phyloP scores from a whole-genome alignment of 2,329 filamentous ascomycete species.

The Aspergillus pseudoviridinutans region DNA sequence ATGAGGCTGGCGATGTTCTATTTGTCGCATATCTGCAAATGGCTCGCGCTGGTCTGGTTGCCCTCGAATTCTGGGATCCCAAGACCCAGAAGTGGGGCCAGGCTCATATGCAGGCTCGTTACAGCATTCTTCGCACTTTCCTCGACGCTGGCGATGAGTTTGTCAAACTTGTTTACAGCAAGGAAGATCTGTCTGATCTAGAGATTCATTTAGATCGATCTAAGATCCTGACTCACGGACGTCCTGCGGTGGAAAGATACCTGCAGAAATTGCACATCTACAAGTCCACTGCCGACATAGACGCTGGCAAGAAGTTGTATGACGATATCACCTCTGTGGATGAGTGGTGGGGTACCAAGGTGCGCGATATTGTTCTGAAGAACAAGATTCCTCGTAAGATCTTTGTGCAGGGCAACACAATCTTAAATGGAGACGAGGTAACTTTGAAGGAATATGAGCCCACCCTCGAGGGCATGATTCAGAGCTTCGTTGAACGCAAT shows the following conservation, averaged over 20 bases:
- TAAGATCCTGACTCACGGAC: slow-evolving; percentile 80
- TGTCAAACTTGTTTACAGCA: slow-evolving; percentile 72
- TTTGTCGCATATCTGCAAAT: slow-evolving; percentile 87
- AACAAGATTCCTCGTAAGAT: slow-evolving; percentile 62
- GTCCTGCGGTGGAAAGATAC: slow-evolving; percentile 78
- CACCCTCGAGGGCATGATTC: slow-evolving; percentile 72
- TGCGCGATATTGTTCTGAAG: slow-evolving; percentile 62
- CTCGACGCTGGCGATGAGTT: slow-evolving; percentile 82
- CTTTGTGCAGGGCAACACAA: slow-evolving; percentile 91
- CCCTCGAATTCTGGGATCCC: slow-evolving; percentile 92
- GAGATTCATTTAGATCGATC: slow-evolving; percentile 77
- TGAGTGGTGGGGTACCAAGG: slow-evolving; percentile 77
- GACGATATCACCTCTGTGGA: slow-evolving; percentile 77
- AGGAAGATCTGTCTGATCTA: slow-evolving; percentile 73
- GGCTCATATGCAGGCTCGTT: slow-evolving; percentile 85
- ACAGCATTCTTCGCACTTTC: slow-evolving; percentile 74
- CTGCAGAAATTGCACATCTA: slow-evolving; percentile 89
- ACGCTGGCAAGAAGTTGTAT: slow-evolving; percentile 74
- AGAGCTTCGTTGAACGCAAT: slow-evolving; percentile 68
- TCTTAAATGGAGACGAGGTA: slow-evolving; percentile 66
- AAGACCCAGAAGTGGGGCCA: slow-evolving; percentile 90
- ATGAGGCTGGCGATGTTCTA: slow-evolving; percentile 78
- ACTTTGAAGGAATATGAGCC: slow-evolving; percentile 82
- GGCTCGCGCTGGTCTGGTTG: slow-evolving; percentile 85
- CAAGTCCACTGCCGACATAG: slow-evolving; percentile 83